Evolutionary conservation across 2,329 filamentous ascomycete species (phyloP).

Genomic region (Westerdykella ornata): DNA sequence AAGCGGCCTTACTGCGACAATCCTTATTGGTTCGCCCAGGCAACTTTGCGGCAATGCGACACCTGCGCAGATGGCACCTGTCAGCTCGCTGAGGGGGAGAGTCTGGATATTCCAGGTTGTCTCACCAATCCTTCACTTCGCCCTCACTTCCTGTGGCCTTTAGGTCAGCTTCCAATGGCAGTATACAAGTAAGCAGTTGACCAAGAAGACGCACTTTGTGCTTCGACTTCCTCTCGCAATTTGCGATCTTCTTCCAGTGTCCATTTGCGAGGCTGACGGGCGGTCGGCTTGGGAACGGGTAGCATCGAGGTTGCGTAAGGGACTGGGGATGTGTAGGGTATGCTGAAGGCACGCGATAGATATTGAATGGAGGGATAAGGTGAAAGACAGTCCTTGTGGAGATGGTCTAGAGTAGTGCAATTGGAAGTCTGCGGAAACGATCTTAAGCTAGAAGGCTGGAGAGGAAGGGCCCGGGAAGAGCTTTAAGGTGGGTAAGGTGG

Average conservation of each 20-base stretch:
- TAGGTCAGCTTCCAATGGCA: neutral
- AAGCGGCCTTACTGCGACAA: slow-evolving; percentile 29
- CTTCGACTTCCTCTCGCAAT: slow-evolving; percentile 23
- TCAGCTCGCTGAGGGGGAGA: slow-evolving; percentile 21
- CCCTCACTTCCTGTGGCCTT: slow-evolving; percentile 1
- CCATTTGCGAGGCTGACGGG: slow-evolving; percentile 26
- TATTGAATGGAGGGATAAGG: neutral
- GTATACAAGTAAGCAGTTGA: too few species aligned
- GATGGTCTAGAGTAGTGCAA: neutral
- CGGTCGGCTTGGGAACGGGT: slow-evolving; percentile 9
- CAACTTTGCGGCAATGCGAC: slow-evolving; percentile 33
- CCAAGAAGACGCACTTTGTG: slow-evolving; percentile 18
- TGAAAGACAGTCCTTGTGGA: neutral
- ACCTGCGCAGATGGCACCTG: slow-evolving; percentile 14
- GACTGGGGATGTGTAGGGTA: neutral
- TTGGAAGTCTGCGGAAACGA: neutral
- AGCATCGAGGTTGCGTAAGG: slow-evolving; percentile 1
- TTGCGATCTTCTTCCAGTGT: slow-evolving; percentile 21
- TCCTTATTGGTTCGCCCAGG: slow-evolving; percentile 42
- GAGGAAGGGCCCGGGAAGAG: neutral
- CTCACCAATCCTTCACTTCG: slow-evolving; percentile 26
- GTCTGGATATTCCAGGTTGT: neutral
- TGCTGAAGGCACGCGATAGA: neutral
- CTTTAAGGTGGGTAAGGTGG: neutral
- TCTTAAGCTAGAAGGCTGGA: neutral